Evolutionary conservation across 139 green algal species (phyloP).

Genomic region (Desmodesmus armatus): DNA sequence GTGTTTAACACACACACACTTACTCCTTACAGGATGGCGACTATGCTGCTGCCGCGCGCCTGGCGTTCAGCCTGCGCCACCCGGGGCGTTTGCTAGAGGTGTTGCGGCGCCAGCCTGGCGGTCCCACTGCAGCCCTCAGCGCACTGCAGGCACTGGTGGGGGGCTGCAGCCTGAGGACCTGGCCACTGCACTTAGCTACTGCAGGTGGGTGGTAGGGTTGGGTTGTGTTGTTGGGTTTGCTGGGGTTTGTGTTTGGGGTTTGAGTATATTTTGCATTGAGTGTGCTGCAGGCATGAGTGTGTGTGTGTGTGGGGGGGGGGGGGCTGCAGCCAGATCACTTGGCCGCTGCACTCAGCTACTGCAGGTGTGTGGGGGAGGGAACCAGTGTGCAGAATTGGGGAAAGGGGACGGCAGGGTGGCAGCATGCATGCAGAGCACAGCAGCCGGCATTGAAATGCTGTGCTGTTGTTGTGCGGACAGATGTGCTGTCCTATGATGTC

Average conservation of each 20-base stretch:
- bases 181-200: slow-evolving; percentile 61
- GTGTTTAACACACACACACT: too few species aligned
- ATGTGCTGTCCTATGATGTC: too few species aligned
- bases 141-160: slow-evolving; percentile 44
- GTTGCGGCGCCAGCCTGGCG: slow-evolving; percentile 58
- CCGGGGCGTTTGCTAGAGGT: slow-evolving; percentile 82
- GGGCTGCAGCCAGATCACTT: background rate
- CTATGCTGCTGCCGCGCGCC: slow-evolving; percentile 71
- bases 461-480: background rate
- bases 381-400: background rate
- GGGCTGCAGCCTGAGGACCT: slow-evolving; percentile 53
- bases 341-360: background rate
- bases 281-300: background rate
- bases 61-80: slow-evolving; percentile 89
- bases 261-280: background rate
- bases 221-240: background rate
- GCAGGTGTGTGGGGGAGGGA: background rate
- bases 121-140: slow-evolving; percentile 8
- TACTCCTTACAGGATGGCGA: slow-evolving; percentile 73
- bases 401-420: too few species aligned
- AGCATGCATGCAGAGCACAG: background rate
- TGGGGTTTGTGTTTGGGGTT: background rate
- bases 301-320: background rate
- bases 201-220: background rate
- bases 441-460: background rate